Conservation (phyloP, 108 stramenopile species). For the Schizochytrium sp. region DNA sequence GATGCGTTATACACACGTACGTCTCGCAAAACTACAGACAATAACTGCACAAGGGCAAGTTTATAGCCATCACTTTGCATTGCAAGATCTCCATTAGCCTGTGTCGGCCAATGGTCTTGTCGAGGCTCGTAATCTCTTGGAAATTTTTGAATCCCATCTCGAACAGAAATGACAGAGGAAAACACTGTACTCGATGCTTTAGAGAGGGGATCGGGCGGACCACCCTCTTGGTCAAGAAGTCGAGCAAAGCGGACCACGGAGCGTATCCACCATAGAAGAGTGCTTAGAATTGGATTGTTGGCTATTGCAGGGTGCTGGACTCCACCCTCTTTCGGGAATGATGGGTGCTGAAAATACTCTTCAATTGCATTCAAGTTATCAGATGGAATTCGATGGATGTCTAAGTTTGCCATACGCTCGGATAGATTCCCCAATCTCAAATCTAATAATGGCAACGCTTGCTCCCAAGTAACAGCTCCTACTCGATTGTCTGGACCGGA, state of each 20-base stretch:
- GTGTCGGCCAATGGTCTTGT: slow-evolving; percentile 26
- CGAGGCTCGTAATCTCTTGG: slow-evolving; percentile 29
- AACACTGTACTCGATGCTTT: neutral
- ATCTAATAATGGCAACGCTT: neutral
- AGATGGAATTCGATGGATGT: neutral
- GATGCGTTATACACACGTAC: slow-evolving; percentile 35
- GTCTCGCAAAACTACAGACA: slow-evolving; percentile 13
- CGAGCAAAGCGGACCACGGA: slow-evolving; percentile 4
- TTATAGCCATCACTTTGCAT: slow-evolving; percentile 51
- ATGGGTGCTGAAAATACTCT: slow-evolving; percentile 26
- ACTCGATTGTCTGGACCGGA: slow-evolving; percentile 16
- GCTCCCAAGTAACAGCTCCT: slow-evolving; percentile 54
- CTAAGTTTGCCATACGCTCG: neutral
- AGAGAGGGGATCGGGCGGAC: neutral
- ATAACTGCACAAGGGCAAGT: neutral
- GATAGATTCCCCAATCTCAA: neutral
- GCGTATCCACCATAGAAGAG: slow-evolving; percentile 39
- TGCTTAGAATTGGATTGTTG: neutral
- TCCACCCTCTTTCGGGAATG: slow-evolving; percentile 15
- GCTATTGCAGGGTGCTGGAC: neutral
- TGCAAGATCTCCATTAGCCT: slow-evolving; percentile 4
- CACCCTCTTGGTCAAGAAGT: slow-evolving; percentile 35
- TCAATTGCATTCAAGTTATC: neutral
- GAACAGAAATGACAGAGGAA: neutral
- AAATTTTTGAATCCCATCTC: slow-evolving; percentile 48